Evolutionary conservation across 176 grass and related monocot species (phyloP).

Genomic region (Thalia dealbata): DNA sequence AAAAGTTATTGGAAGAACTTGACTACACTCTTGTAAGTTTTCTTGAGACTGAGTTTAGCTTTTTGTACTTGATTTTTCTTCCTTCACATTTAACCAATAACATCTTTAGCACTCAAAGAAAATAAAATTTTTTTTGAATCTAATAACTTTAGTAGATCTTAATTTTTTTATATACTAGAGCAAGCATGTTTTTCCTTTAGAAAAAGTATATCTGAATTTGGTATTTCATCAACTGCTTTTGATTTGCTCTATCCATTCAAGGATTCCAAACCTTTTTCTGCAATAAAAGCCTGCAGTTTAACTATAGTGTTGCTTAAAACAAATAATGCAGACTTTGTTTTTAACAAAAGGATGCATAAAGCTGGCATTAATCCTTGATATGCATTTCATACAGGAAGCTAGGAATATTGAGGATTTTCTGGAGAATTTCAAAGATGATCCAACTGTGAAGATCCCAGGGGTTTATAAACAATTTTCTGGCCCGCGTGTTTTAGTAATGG

Average conservation of each 20-base stretch:
- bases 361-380: not conserved
- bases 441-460: conserved; percentile 95
- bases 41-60: not conserved
- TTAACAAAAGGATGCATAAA: not conserved
- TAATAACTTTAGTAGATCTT: not conserved
- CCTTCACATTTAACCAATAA: not conserved
- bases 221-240: too few relatives aligned
- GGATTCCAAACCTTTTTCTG: too few relatives aligned
- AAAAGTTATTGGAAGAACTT: conserved; percentile 96
- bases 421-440: conserved; percentile 92
- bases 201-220: too few relatives aligned
- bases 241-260: too few relatives aligned
- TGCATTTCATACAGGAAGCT: conserved; percentile 54
- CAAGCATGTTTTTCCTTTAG: not conserved
- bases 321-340: not conserved
- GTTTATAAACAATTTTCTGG: conserved; percentile 77
- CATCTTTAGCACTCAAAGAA: not conserved
- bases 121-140: too few relatives aligned
- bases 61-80: not conserved
- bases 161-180: not conserved
- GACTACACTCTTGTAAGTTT: conserved; percentile 97
- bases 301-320: not conserved
- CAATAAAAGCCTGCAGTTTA: not conserved
- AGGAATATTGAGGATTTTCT: conserved; percentile 92
- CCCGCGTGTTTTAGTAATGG: conserved; percentile 87